Evolutionary conservation across 306 rosid genomes (phyloP).

Genomic region (Abrus pulchellus): DNA sequence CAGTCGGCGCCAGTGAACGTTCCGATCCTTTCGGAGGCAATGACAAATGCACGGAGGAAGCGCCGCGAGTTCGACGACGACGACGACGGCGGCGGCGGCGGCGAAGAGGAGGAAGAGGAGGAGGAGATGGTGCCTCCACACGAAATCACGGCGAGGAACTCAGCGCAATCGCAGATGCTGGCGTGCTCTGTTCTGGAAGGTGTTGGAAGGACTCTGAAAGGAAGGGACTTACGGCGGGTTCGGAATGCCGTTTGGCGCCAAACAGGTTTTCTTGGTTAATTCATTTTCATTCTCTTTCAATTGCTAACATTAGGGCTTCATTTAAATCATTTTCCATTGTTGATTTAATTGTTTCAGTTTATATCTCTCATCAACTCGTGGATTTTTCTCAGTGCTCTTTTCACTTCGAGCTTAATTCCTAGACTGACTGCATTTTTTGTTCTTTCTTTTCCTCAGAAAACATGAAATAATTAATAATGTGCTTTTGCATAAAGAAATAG

Average conservation of each 20-base stretch:
- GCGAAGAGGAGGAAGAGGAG: conserved; percentile 54
- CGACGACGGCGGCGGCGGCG: conserved; percentile 40
- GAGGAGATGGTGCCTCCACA: conserved; percentile 85
- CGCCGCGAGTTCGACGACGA: conserved; percentile 51
- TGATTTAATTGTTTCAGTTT: conserved; percentile 16
- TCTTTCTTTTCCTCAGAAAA: not conserved
- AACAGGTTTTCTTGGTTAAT: conserved; percentile 80
- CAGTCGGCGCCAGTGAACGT: conserved; percentile 81
- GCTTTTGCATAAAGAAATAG: not conserved
- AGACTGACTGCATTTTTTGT: not conserved
- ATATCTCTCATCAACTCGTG: conserved; percentile 34
- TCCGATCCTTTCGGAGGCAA: conserved; percentile 56
- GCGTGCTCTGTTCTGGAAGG: conserved; percentile 84
- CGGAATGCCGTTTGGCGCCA: conserved; percentile 76
- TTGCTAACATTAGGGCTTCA: not conserved
- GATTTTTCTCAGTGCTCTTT: conserved; percentile 6
- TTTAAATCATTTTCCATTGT: not conserved
- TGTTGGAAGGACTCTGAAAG: conserved; percentile 72
- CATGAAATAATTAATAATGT: not conserved
- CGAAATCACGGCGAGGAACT: conserved; percentile 68
- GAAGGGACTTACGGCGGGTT: conserved; percentile 64
- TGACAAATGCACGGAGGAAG: conserved; percentile 38
- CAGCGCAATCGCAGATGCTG: conserved; percentile 59
- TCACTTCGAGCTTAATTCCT: not conserved
- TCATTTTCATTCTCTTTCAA: not conserved